Percentiles rank a stretch among this genome's conserved stretches.
These are phyloP conservation scores for Hyaloperonospora brassicae DNA, from an alignment of 352 stramenopile genomes.

Conservation along the genomic window DNA sequence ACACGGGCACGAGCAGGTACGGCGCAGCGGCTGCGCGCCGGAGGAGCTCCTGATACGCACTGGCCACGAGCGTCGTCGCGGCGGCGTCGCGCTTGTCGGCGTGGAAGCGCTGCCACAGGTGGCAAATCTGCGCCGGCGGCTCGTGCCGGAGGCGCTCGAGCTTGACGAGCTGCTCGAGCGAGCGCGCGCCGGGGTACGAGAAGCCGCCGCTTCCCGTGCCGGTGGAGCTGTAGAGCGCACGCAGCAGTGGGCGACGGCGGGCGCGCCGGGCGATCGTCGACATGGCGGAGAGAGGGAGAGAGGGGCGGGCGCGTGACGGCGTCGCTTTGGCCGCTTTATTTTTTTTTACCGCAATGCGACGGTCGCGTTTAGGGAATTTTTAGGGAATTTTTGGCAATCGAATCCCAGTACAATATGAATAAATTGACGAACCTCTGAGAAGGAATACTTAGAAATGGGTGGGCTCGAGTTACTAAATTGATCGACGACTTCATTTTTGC, in stretches of 20 bases:
- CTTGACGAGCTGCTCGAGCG: conserved; percentile 80
- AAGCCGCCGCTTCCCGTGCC: conserved; percentile 37
- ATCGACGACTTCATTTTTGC: too few relatives aligned
- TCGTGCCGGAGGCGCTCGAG: conserved; percentile 73
- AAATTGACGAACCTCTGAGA: too few relatives aligned
- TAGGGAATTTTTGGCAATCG: too few relatives aligned
- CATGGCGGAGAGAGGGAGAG: conserved; percentile 5
- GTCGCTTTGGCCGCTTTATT: too few relatives aligned
- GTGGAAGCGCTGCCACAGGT: conserved; percentile 81
- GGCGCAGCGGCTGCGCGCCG: conserved; percentile 46
- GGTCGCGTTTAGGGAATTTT: too few relatives aligned
- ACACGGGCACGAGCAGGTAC: conserved; percentile 80
- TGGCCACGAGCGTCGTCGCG: conserved; percentile 35
- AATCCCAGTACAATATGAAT: too few relatives aligned
- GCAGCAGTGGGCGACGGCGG: too few relatives aligned
- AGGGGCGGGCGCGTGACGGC: background rate
- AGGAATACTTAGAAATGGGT: too few relatives aligned
- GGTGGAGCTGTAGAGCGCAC: background rate
- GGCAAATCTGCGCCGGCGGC: conserved; percentile 39
- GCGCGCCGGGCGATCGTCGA: too few relatives aligned
- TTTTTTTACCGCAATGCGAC: too few relatives aligned
- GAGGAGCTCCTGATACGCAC: conserved; percentile 38
- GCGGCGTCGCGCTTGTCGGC: conserved; percentile 63
- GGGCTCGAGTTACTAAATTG: too few relatives aligned
- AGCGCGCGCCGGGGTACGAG: conserved; percentile 71